Evolutionary conservation across 306 rosid species (phyloP), one percentile per base, ranked within the genome.

Genomic region (Dryas alaskensis): DNA sequence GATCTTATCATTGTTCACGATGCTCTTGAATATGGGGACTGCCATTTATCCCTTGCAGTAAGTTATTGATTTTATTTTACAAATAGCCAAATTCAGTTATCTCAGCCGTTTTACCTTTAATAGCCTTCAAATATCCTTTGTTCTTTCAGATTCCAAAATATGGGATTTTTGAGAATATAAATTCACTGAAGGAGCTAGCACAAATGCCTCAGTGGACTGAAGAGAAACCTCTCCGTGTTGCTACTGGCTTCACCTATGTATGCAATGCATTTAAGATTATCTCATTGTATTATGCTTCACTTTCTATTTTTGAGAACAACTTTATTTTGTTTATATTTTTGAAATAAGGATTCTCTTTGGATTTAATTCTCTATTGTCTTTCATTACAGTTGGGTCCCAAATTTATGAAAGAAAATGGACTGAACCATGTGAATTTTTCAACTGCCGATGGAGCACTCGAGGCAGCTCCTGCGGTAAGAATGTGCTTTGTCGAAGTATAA

Each of bases 401-500:
- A 70, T 94, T 92, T 76, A 84, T 92, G 86, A 81, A 78, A 79
- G 99, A 92, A 57, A 90, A 85, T 73, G 97, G 96, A 60, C 73
- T 92, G 68, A 84, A 88, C 76, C 83, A 94, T n/a, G 95, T 92
- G 69, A 72, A 65, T 8, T 94, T 94, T 84, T 94, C 98, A 42
- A 85, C 98, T 22, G 97, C 97, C 25, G 98, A 94, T 57, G 99
- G 99, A 67, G 99, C 97, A 67, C 79, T 94, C 64, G 99, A 94
- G 88, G 98, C 98, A 73, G 95, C 99, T 72, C 97, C 99, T 54
- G 96, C 96, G 87, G 97, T 92, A 82, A 84, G 92, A 19, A 67
- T 62, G 51, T 57, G 48, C 55, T 61, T 39, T 54, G 25, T 31
- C 57, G 46, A 50, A 51, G 10, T 47, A 61, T 51, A n/a, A 4